Percentiles rank a stretch among this genome's conserved stretches.
Evolutionary conservation across 305 asterid species (phyloP).

Genomic region (Plantago lanceolata): DNA sequence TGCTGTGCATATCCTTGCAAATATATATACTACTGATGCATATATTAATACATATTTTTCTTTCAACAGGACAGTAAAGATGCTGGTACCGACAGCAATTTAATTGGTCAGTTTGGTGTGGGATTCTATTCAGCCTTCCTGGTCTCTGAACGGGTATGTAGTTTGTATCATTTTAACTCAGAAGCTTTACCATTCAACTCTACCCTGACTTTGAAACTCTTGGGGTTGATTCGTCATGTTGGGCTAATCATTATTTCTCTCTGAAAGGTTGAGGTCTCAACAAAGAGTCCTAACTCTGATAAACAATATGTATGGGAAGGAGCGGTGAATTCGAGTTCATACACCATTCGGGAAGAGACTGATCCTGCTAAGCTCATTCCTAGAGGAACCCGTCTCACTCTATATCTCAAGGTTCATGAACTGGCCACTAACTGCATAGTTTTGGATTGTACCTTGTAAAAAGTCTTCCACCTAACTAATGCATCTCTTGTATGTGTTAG

Average conservation of each 20-base stretch:
- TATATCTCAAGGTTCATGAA: conserved; percentile 75
- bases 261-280: conserved; percentile 86
- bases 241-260: not conserved
- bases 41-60: conserved; percentile 3
- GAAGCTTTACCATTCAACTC: conserved; percentile 6
- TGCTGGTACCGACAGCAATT: conserved; percentile 87
- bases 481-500: conserved; percentile 29
- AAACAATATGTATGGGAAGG: conserved; percentile 98
- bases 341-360: conserved; percentile 83
- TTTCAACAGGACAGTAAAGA: conserved; percentile 83
- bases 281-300: conserved; percentile 92
- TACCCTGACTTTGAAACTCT: too few species aligned
- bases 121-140: conserved; percentile 95
- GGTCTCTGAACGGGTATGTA: conserved; percentile 76
- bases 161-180: conserved; percentile 33
- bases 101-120: conserved; percentile 98
- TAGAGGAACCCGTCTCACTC: conserved; percentile 90
- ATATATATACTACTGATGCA: too few species aligned
- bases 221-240: too few species aligned
- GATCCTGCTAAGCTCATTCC: conserved; percentile 85
- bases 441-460: too few species aligned
- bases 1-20: too few species aligned
- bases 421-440: not conserved
- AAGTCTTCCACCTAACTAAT: too few species aligned
- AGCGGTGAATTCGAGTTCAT: conserved; percentile 84